Base-by-base conservation (phyloP, 2,329 filamentous ascomycete genomes). In the Diplodia scrobiculata region DNA sequence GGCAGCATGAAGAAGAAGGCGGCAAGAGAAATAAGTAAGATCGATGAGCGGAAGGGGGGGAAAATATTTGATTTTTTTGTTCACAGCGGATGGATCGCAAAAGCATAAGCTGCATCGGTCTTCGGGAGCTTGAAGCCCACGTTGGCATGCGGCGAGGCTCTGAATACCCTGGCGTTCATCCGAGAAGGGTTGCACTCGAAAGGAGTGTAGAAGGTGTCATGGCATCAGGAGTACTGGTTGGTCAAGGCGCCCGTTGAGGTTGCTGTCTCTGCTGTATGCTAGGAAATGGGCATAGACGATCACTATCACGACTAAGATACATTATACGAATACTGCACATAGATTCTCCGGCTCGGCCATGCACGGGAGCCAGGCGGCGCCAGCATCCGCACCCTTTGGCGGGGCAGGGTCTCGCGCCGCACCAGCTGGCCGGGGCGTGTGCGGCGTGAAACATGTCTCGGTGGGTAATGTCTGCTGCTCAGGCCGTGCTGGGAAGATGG, bases 1-100 rank as follows among this genome's bases (percentile, higher is more conserved):
- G 95, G 95, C 0, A 86, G 84, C 13, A 80, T 99, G 7, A 98
- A 97, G 83, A 97, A 95, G 84, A 98, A 97, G 79, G 89, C 94
- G 71, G 92, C 92, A 1, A 91, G 89, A 74, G 91, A 96, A 74
- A 89, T 98, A 29, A 93, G 90, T 74, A 85, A 84, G 75, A 85
- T 98, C 63, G 94, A 98, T 73, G 86, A 87, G 10, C 90, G 90
- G 69, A 98, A 97, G 77, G 89, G 91, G 0, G 89, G 90, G 19
- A 85, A 91, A 70, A 87, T 98, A 67, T 97, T 94, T 78, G 95
- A 98, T 77, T 98, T 97, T 76, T 93, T 97, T 80, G 91, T 96
- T 69, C 91, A 92, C 74, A 89, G 88, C 66, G 95, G 94, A 2
- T 98, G 94, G 92, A 89, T 98, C 68, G 90, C 88, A 36, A 95